Evolutionary conservation across 2,329 filamentous ascomycete species (phyloP), one percentile per base, ranked within the genome.

Genomic region (Penicillium sp.): DNA sequence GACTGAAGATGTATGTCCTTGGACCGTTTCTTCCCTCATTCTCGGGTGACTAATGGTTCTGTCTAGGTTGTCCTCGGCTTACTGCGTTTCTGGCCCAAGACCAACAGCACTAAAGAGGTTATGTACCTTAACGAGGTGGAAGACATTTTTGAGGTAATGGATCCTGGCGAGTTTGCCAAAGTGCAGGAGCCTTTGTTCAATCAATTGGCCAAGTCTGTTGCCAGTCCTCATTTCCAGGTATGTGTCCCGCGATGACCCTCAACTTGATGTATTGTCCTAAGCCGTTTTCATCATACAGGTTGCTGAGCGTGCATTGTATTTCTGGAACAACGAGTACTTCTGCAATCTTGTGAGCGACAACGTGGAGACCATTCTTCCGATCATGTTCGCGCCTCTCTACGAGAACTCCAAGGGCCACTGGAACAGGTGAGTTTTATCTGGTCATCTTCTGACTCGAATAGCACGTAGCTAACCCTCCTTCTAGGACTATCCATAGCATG

Each of bases 261-360:
- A 19, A 19, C 5, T 33, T 11, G 18, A 33, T 4, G 10, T 25
- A 1, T 12, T 30, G 3, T 11, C n/a, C 29, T 34, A 41, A 41
- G 14, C 47, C 34, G n/a, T 19, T 33, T 22, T 14, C 36, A 29
- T 31, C 11, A 10, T 25, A 12, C 54, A 83, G 80, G 93, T 99
- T 50, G 93, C 93, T 14, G 93, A 99, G 75, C 84, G 93, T 58
- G 93, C 93, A 4, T 80, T 99, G 25, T 99, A 99, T 75, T 99
- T 99, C 77, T 99, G 93, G 93, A 99, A 99, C 78, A 99, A 99
- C 67, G 93, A 99, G 71, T 99, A 99, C 71, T 99, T 99, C 75
- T 99, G 93, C 78, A 99, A 97, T 67, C 79, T 99, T 51, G 93
- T 99, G 60, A 96, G 91, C 76, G 93, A 99, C 74, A 99, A 99